Evolutionary conservation across 192 early-diverging fungal genomes (phyloP), one percentile per base, ranked within the genome.

Genomic region (Physocladia obscura): DNA sequence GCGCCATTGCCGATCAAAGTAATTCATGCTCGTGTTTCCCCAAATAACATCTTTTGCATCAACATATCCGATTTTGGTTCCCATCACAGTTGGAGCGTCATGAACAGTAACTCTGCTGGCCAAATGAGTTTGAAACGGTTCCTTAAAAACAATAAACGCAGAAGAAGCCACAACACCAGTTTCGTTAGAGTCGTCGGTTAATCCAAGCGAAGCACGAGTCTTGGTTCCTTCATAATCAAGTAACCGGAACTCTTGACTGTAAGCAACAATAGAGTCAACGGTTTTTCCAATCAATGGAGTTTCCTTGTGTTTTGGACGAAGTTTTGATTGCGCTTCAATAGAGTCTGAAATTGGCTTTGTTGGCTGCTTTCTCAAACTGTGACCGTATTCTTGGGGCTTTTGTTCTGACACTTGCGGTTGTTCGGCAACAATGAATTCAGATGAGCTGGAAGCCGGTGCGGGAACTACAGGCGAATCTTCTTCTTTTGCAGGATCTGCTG

Each of bases 71-170:
- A 90, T 81, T 21, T 83, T 77, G 8, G 85, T 88, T n/a, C 71
- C 67, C 89, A 93, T 90, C 1, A 74, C 73, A 50, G 89, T 76
- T 15, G 88, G 84, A 57, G 71, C 74, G 30, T 84, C 76, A 76
- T 91, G 79, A 15, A 91, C 69, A 0, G 91, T 79, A 0, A 79
- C 77, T 49, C 89, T 87, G 13, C 87, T 84, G 19, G 93, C 93
- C 76, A 92, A 86, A 36, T 96, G 93, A 0, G 94, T 89, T 0
- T 87, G 85, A 30, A 90, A 79, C 50, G 89, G 85, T 50, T 80
- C 75, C 50, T 86, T 82, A 73, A 96, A 96, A 74, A 91, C 82
- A 19, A 96, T 84, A 75, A 96, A 92, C 2, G 92, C 93, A 29
- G 91, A 88, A 24, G 85, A 82, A 40, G n/a, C n/a, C 3, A 17